phyloP scores from a whole-genome alignment of 2,329 filamentous ascomycete species.

The Hymenoscyphus fructigenus region DNA sequence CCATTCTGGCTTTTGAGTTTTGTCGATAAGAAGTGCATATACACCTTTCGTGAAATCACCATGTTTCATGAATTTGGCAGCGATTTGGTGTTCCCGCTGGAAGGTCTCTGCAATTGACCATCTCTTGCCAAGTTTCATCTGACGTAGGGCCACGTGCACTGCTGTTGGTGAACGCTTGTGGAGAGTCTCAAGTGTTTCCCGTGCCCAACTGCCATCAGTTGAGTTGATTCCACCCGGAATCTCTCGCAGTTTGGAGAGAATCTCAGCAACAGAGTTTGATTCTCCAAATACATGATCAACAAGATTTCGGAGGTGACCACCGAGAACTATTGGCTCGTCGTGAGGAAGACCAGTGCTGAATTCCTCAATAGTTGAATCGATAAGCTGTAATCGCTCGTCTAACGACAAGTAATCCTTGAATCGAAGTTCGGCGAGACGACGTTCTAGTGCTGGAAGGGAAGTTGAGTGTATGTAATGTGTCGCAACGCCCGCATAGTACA shows the following conservation, averaged over 20 bases:
- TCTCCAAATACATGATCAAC: conserved; percentile 83
- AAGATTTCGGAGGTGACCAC: conserved; percentile 69
- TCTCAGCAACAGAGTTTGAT: conserved; percentile 60
- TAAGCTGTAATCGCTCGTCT: conserved; percentile 63
- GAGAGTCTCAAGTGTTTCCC: conserved; percentile 73
- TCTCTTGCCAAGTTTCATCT: conserved; percentile 71
- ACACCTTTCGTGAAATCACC: conserved; percentile 92
- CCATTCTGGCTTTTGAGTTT: conserved; percentile 61
- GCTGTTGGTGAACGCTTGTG: conserved; percentile 79
- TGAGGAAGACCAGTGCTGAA: conserved; percentile 83
- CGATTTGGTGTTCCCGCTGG: conserved; percentile 80
- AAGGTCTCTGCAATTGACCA: conserved; percentile 89
- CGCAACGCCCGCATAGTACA: conserved; percentile 86
- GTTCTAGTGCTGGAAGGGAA: conserved; percentile 75
- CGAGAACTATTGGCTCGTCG: conserved; percentile 65
- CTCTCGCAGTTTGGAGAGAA: conserved; percentile 55
- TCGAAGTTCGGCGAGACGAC: conserved; percentile 81
- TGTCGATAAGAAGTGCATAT: conserved; percentile 73
- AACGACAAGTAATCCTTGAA: conserved; percentile 76
- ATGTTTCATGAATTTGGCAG: conserved; percentile 83
- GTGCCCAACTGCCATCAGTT: conserved; percentile 66
- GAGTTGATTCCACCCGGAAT: conserved; percentile 30
- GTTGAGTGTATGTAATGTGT: conserved; percentile 97
- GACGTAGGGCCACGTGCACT: conserved; percentile 78
- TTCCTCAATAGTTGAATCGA: conserved; percentile 89